Percentiles rank a stretch among this genome's conserved stretches.
phyloP scores from a whole-genome alignment of 257 asterid genomes.

The Salvia splendens region DNA sequence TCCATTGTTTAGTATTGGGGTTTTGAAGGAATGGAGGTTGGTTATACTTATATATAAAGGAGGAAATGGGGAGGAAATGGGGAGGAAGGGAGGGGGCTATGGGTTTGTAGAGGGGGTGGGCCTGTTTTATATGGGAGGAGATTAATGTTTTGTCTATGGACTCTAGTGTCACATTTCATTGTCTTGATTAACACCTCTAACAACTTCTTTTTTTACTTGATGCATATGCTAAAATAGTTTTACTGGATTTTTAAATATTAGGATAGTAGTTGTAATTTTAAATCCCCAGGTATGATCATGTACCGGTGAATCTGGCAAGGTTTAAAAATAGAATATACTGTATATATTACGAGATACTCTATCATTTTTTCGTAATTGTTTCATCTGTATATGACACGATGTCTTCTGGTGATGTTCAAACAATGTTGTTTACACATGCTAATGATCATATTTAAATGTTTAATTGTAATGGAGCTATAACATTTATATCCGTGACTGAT shows the following conservation, averaged over 20 bases:
- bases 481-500: too few species aligned
- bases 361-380: too few species aligned
- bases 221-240: not conserved
- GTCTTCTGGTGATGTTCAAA: too few species aligned
- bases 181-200: conserved; percentile 37
- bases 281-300: too few species aligned
- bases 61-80: conserved; percentile 32
- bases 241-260: too few species aligned
- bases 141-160: conserved; percentile 28
- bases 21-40: not conserved
- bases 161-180: conserved; percentile 11
- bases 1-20: conserved; percentile 30
- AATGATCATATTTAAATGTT: not conserved
- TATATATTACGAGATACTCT: too few species aligned
- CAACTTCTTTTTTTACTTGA: conserved; percentile 23
- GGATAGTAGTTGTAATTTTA: too few species aligned
- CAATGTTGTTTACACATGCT: not conserved
- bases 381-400: too few species aligned
- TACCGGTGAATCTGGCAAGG: too few species aligned
- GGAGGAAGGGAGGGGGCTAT: conserved; percentile 26
- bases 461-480: not conserved
- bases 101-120: not conserved
- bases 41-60: conserved; percentile 35
- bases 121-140: not conserved
- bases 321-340: too few species aligned